phyloP scores from a whole-genome alignment of 768 basidiomycete species.

The Pleurotus cornucopiae region DNA sequence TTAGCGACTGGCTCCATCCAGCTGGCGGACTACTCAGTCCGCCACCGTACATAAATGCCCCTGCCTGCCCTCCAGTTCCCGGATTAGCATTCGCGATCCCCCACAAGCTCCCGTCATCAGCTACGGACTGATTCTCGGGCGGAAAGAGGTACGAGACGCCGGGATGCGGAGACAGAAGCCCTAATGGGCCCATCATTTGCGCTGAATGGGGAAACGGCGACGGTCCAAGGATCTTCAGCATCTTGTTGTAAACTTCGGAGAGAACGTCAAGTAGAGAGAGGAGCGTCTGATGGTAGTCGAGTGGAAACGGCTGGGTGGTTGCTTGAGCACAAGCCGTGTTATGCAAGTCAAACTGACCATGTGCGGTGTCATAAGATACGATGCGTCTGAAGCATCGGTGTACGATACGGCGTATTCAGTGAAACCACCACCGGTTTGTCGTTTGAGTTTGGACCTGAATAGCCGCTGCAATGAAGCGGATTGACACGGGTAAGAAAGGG shows the following conservation, averaged over 20 bases:
- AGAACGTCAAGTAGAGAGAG: conserved; percentile 87
- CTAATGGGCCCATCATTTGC: conserved; percentile 76
- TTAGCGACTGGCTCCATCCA: conserved; percentile 56
- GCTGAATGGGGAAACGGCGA: conserved; percentile 66
- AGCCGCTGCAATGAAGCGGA: conserved; percentile 36
- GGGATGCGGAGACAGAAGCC: conserved; percentile 71
- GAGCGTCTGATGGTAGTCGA: conserved; percentile 88
- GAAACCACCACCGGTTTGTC: conserved; percentile 43
- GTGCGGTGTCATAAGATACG: conserved; percentile 70
- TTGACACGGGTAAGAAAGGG: neutral
- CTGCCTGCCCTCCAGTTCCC: conserved; percentile 16
- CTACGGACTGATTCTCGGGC: conserved; percentile 21
- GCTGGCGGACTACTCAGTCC: conserved; percentile 41
- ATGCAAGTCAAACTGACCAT: conserved; percentile 46
- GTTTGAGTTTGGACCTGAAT: conserved; percentile 59
- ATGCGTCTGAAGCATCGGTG: conserved; percentile 54
- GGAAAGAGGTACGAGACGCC: conserved; percentile 80
- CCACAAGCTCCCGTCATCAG: conserved; percentile 56
- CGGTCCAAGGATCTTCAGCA: conserved; percentile 77
- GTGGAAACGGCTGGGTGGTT: conserved; percentile 64
- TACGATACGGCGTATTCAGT: conserved; percentile 61
- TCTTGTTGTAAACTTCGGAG: conserved; percentile 86
- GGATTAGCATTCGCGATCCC: conserved; percentile 56
- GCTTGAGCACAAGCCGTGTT: conserved; percentile 7
- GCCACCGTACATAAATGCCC: conserved; percentile 24